Evolutionary conservation across 2,329 filamentous ascomycete genomes (phyloP), one percentile per base, ranked within the genome.

Genomic region (Epichloe typhina): DNA sequence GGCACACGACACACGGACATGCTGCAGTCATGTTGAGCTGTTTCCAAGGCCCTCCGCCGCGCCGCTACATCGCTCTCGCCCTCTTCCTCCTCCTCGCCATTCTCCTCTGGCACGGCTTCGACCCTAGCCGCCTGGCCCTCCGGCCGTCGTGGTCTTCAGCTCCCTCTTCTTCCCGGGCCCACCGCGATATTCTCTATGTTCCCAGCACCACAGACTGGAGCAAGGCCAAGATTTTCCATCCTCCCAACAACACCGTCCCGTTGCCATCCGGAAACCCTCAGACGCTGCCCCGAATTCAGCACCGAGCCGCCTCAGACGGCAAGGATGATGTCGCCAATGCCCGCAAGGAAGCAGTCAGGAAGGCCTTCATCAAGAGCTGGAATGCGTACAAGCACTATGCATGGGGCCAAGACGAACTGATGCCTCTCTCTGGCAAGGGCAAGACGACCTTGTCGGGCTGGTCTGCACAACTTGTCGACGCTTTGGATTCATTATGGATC

Each of bases 391-490:
- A 72, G 55, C 66, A 67, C 42, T 64, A 77, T 55, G 77, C 77
- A 1, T 81, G 76, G 75, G 64, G 71, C n/a, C 67, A 71, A 55
- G 77, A 81, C 53, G 76, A 81, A 64, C 66, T 81, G 40, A 65
- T 66, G 54, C 77, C 77, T 13, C 61, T 77, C 37, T 70, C 72
- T 7, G 68, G 71, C 47, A 64, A 63, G 41, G 73, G 67, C 43
- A 70, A 65, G 51, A 72, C 75, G 53, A 66, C 62, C 2, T 76
- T 79, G 57, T 72, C 70, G 9, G 74, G 75, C 42, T 82, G 79
- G 70, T 74, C 71, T 17, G 79, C 78, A 1, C 80, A 79, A 39
- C 61, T 83, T 39, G 73, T 83, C 38, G 79, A 83, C 62, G 68
- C 74, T 0, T 64, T 82, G 52, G 79, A 82, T 56, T 76, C 76